Percentiles rank a stretch among this genome's conserved stretches.
These are phyloP conservation scores for Aspergillus piperis DNA, from an alignment of 2,329 filamentous ascomycete species.

Conservation along the genomic window DNA sequence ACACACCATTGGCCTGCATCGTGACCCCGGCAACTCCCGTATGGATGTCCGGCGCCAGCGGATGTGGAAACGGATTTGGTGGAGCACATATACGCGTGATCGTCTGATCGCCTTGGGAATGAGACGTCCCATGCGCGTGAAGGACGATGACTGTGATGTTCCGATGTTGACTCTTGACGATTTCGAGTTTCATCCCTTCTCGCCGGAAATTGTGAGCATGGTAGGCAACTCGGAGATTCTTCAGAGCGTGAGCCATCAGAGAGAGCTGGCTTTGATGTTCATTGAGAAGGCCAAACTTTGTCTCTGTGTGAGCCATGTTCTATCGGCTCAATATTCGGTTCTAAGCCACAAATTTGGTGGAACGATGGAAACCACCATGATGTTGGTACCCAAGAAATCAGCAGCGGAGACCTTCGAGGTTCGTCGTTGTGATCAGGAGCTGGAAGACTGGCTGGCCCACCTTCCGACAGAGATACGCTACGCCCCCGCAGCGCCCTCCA, in stretches of 20 bases:
- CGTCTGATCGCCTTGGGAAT: constrained; percentile 90
- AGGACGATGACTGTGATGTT: constrained; percentile 90
- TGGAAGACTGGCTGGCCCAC: constrained; percentile 73
- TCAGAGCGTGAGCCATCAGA: constrained; percentile 71
- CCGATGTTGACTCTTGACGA: constrained; percentile 83
- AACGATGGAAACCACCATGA: constrained; percentile 77
- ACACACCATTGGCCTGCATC: constrained; percentile 89
- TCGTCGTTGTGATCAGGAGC: constrained; percentile 73
- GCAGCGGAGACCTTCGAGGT: constrained; percentile 81
- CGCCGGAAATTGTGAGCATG: constrained; percentile 68
- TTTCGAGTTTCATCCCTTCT: constrained; percentile 73
- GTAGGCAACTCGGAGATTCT: constrained; percentile 69
- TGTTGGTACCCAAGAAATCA: constrained; percentile 86
- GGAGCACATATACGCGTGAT: constrained; percentile 95
- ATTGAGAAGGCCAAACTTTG: constrained; percentile 90
- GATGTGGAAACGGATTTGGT: constrained; percentile 95
- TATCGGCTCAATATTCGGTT: constrained; percentile 89
- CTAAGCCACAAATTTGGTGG: constrained; percentile 74
- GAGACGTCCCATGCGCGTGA: constrained; percentile 88
- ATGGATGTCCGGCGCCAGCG: constrained; percentile 74
- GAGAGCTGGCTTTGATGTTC: constrained; percentile 81
- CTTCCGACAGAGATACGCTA: constrained; percentile 74
- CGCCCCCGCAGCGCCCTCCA: constrained; percentile 62
- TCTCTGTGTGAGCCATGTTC: constrained; percentile 83
- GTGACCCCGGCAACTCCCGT: constrained; percentile 75